Base-by-base conservation (phyloP, 2,329 filamentous ascomycete species). In the Cercospora sesami region DNA sequence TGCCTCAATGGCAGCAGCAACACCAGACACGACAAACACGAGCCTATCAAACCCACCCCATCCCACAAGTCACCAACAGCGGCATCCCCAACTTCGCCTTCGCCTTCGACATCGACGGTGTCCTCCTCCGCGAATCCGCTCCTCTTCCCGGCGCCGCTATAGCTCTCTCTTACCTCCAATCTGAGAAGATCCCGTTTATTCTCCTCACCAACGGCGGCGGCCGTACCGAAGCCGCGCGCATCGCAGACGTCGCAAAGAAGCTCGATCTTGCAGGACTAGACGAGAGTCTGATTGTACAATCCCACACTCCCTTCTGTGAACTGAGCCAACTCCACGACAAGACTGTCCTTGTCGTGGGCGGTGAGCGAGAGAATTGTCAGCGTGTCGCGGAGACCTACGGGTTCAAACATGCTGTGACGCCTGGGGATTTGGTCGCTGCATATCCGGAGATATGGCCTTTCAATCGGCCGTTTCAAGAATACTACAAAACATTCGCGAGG, bases 131-230 rank as follows among this genome's bases (percentile, higher is more conserved):
- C 76, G 91, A 91, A 68, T 88, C 91, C 4, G 87, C 89, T 70
- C 89, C 92, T 3, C 89, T 98, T 58, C 90, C 92, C 1, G 90
- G 91, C 33, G 94, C 95, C 1, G 83, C 87, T 1, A 85, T 91
- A 75, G 86, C 93, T 14, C 86, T 99, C 21, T 82, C 84, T 31
- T 90, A 89, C 75, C 88, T 98, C 21, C 88, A 93, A 73, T 81
- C 85, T 58, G 86, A 93, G 75, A 84, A 87, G 58, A 92, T 97
- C 57, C 94, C 94, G 12, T 98, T 96, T 81, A 94, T 99, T 75
- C 87, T 99, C 36, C 85, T 99, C 70, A 99, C 95, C 68, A 99
- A 99, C 80, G 95, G 95, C 73, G 95, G 95, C 51, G 95, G 95
- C 67, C 93, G 91, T 76, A 87, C 89, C 70, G 94, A 98, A 80